These are phyloP conservation scores for Fusarium sp. DNA, from an alignment of 2,329 filamentous ascomycete genomes.

Conservation along the genomic window DNA sequence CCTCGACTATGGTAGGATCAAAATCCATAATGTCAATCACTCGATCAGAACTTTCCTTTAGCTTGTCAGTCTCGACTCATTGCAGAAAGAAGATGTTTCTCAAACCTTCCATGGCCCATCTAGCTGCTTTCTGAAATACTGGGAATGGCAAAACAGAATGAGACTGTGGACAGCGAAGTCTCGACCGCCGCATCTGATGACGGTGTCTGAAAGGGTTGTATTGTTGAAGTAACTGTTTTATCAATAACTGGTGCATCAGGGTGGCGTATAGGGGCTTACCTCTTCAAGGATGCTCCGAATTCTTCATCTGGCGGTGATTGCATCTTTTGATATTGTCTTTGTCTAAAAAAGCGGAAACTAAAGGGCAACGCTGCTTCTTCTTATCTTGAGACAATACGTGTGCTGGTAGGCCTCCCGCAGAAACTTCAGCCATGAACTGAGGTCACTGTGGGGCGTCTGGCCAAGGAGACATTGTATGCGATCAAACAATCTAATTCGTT, in stretches of 20 bases:
- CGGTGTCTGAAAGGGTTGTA: neutral
- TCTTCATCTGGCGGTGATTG: too few relatives aligned
- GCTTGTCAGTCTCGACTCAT: fast-evolving
- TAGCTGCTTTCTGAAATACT: neutral
- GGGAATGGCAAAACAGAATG: neutral
- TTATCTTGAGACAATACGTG: neutral
- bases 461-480: neutral
- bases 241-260: fast-evolving
- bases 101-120: conserved; percentile 14
- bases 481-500: neutral
- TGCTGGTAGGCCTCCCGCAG: neutral
- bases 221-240: neutral
- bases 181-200: neutral
- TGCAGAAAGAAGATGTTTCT: too few relatives aligned
- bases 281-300: too few relatives aligned
- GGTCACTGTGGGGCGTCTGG: neutral
- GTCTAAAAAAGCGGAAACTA: too few relatives aligned
- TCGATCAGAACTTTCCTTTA: neutral
- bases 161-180: conserved; percentile 2
- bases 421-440: neutral
- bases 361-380: too few relatives aligned
- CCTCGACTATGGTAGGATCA: fast-evolving
- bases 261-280: too few relatives aligned
- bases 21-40: neutral
- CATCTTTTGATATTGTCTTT: too few relatives aligned